These are phyloP conservation scores for Zymoseptoria pseudotritici DNA, from an alignment of 2,329 filamentous ascomycete species.

Conservation along the genomic window DNA sequence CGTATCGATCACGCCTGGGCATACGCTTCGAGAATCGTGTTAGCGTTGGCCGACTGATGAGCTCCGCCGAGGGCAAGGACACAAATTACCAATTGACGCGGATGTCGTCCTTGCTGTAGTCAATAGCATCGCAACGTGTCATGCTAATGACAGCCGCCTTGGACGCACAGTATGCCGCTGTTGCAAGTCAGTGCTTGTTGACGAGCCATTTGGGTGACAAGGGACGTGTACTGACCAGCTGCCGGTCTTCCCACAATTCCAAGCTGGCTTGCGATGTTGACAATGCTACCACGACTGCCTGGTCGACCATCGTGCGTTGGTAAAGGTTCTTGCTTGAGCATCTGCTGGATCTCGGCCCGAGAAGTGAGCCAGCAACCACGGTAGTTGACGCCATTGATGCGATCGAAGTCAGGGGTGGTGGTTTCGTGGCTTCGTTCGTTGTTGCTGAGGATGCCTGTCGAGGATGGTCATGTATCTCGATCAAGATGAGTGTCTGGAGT, in stretches of 20 bases:
- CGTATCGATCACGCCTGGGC: conserved; percentile 41
- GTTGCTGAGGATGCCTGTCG: conserved; percentile 33
- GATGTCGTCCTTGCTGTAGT: conserved; percentile 41
- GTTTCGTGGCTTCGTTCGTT: conserved; percentile 33
- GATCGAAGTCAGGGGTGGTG: conserved; percentile 35
- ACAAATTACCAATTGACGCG: conserved; percentile 33
- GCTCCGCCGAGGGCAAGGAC: neutral
- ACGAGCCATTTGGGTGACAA: neutral
- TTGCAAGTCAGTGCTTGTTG: neutral
- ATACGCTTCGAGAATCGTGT: conserved; percentile 29
- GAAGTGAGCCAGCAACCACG: conserved; percentile 42
- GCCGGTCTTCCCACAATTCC: conserved; percentile 37
- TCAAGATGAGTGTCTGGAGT: neutral
- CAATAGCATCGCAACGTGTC: conserved; percentile 43
- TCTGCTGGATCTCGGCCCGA: conserved; percentile 36
- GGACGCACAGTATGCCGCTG: conserved; percentile 41
- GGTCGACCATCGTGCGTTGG: conserved; percentile 39
- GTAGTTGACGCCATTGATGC: conserved; percentile 38
- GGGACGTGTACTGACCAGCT: conserved; percentile 27
- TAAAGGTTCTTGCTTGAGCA: conserved; percentile 39
- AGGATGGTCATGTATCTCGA: neutral
- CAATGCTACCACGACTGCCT: conserved; percentile 36
- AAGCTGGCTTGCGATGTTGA: conserved; percentile 41
- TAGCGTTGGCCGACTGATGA: neutral
- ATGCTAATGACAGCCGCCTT: conserved; percentile 42